Evolutionary conservation across 2,329 filamentous ascomycete genomes (phyloP).

Genomic region (Graphilbum ipis-grandicollis): DNA sequence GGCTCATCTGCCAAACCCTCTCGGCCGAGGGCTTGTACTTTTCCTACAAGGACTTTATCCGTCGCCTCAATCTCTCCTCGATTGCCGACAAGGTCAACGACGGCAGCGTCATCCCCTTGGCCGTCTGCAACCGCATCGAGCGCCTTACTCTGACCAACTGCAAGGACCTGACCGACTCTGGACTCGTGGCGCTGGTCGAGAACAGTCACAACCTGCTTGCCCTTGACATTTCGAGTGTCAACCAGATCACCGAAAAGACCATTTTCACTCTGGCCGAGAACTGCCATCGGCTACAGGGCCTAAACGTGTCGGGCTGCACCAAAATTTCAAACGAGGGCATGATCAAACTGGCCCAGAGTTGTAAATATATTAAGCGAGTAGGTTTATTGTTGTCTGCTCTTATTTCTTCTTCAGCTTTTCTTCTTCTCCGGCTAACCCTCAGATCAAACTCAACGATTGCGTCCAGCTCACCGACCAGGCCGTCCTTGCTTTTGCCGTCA

Average conservation of each 20-base stretch:
- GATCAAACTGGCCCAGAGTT: slow-evolving; percentile 61
- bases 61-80: slow-evolving; percentile 74
- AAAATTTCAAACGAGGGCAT: slow-evolving; percentile 78
- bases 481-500: slow-evolving; percentile 67
- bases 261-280: slow-evolving; percentile 63
- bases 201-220: slow-evolving; percentile 71
- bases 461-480: slow-evolving; percentile 66
- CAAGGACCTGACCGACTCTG: slow-evolving; percentile 65
- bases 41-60: slow-evolving; percentile 76
- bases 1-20: slow-evolving; percentile 65
- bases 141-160: slow-evolving; percentile 86
- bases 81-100: slow-evolving; percentile 65
- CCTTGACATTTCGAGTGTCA: slow-evolving; percentile 72
- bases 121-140: slow-evolving; percentile 78
- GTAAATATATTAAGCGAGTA: slow-evolving; percentile 74
- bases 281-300: slow-evolving; percentile 71
- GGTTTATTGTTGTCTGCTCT: too few relatives aligned
- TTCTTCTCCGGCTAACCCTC: slow-evolving; percentile 2
- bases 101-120: slow-evolving; percentile 68
- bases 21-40: slow-evolving; percentile 62
- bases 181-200: slow-evolving; percentile 61
- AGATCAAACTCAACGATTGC: slow-evolving; percentile 93
- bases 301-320: slow-evolving; percentile 80
- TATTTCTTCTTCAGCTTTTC: too few relatives aligned
- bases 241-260: slow-evolving; percentile 70